Evolutionary conservation across 2,329 filamentous ascomycete species (phyloP), one percentile per base, ranked within the genome.

Genomic region (Lachnellula hyalina): DNA sequence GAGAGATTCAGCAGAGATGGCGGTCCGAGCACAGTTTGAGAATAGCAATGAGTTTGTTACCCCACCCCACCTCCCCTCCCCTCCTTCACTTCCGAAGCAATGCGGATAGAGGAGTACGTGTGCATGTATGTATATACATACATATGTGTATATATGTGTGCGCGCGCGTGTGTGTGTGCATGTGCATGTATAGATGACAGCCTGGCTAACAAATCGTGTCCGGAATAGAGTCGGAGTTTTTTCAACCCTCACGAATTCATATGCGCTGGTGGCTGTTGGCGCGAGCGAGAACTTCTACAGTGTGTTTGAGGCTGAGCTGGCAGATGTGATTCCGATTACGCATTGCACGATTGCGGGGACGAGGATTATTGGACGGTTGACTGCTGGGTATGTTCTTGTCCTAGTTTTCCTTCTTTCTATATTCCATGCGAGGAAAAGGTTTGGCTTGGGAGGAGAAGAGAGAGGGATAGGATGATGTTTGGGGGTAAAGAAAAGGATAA

Each of bases 201-300:
- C 7, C n/a, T 32, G n/a, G 52, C 54, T 59, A 47, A 59, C 19
- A 11, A n/a, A 36, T 32, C 4, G 28, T 41, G 35, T 11, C 42
- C 41, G 23, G 51, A n/a, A 19, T 51, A 96, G 92, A 77, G 89
- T 99, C 71, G 94, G 94, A 72, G 94, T 97, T 71, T 99, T 99
- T 75, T 77, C 92, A 58, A 96, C 90, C 59, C 87, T 99, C 71
- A 99, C 94, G 65, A 99, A 99, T 77, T 93, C 90, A 57, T 99
- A 96, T 75, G 91, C 92, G 66, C 82, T 99, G 67, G 90, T 96
- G 66, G 92, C 93, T 62, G 84, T 96, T 63, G 94, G 94, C 70
- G 92, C 90, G 67, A 96, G 90, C 70, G 92, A 96, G 80, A 97
- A 97, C 83, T 99, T 99, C 76, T 97, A 97, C 85, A 90, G 90